Conservation (phyloP, 768 basidiomycete species). For the Mycena kentingensis region DNA sequence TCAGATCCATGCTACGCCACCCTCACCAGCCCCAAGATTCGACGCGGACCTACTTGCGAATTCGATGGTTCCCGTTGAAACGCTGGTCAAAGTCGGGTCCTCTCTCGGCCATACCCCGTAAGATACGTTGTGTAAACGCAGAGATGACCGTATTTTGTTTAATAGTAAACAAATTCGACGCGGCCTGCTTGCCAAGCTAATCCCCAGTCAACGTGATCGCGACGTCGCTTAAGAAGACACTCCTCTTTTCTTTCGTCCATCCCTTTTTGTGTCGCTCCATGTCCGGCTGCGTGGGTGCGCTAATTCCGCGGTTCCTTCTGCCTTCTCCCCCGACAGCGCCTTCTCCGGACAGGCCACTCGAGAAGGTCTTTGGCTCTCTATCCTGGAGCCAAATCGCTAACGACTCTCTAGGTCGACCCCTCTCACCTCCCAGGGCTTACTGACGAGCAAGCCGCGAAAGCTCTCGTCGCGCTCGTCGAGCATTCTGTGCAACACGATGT, state of each 20-base stretch:
- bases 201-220: too few relatives aligned
- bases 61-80: conserved; percentile 62
- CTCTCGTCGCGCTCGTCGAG: conserved; percentile 23
- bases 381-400: too few relatives aligned
- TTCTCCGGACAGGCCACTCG: too few relatives aligned
- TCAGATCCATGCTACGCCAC: background rate
- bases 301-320: too few relatives aligned
- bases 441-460: conserved; percentile 11
- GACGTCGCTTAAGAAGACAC: too few relatives aligned
- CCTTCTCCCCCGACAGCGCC: too few relatives aligned
- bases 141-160: too few relatives aligned
- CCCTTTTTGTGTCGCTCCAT: too few relatives aligned
- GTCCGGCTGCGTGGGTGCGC: too few relatives aligned
- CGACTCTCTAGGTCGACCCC: conserved; percentile 2
- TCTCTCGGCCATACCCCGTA: conserved; percentile 34
- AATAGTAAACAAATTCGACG: background rate
- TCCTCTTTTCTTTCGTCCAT: too few relatives aligned
- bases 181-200: too few relatives aligned
- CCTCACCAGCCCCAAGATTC: conserved; percentile 36
- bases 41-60: conserved; percentile 63
- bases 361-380: too few relatives aligned
- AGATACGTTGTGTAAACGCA: background rate
- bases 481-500: conserved; percentile 39
- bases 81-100: conserved; percentile 55
- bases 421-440: conserved; percentile 3